A percentile compares a stretch with the other conserved stretches of the same genome.
Evolutionary conservation across 148 eudicot genomes (phyloP).

Genomic region (Limonium bicolor): DNA sequence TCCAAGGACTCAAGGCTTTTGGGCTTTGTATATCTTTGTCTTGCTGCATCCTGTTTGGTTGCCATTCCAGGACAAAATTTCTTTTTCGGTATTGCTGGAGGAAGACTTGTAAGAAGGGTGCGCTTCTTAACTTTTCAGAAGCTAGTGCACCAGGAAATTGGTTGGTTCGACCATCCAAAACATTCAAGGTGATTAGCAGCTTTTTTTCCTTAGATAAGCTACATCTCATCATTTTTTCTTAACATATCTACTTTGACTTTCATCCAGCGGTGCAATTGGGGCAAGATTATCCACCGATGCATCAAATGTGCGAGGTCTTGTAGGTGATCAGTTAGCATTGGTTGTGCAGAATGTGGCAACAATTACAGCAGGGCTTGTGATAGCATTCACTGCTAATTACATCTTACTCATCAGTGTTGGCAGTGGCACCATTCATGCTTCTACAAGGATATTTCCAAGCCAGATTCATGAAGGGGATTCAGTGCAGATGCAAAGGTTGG

Average conservation of each 20-base stretch:
- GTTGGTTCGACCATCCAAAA: constrained; percentile 79
- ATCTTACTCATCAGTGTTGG: constrained; percentile 9
- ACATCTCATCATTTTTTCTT: background rate
- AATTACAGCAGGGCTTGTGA: constrained; percentile 39
- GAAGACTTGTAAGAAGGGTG: constrained; percentile 51
- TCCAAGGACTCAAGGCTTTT: constrained; percentile 40
- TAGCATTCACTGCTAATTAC: constrained; percentile 36
- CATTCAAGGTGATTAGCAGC: constrained; percentile 51
- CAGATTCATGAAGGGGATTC: constrained; percentile 13
- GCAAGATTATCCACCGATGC: constrained; percentile 84
- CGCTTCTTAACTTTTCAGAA: constrained; percentile 55
- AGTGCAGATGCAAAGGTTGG: constrained; percentile 63
- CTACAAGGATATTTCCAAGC: constrained; percentile 14
- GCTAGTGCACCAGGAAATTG: constrained; percentile 68
- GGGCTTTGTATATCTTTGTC: constrained; percentile 34
- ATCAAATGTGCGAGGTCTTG: constrained; percentile 49
- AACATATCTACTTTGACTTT: background rate
- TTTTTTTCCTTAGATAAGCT: background rate
- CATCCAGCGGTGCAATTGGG: constrained; percentile 66
- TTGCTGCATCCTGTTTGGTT: constrained; percentile 22
- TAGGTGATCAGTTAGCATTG: constrained; percentile 67
- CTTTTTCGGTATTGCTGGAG: constrained; percentile 72
- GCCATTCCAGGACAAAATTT: constrained; percentile 51
- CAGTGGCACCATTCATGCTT: constrained; percentile 11
- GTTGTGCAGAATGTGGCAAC: constrained; percentile 60